Percentiles rank a stretch among this genome's conserved stretches.
Evolutionary conservation across 2,329 filamentous ascomycete species (phyloP).

Genomic region (Verticillium isaacii): DNA sequence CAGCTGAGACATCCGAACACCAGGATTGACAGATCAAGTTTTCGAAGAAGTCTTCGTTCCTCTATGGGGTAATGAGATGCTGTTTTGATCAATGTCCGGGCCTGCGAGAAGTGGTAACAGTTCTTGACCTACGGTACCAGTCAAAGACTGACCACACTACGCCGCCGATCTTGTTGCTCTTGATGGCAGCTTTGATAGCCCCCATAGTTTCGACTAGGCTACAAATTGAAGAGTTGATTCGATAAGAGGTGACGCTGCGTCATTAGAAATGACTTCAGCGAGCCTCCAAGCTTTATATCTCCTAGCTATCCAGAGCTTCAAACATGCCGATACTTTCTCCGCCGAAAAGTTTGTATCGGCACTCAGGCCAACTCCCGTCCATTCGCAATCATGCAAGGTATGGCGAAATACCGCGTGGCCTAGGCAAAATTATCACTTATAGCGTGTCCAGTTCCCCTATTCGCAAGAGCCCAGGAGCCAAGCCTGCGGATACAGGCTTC

Average conservation of each 20-base stretch:
- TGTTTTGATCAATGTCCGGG: constrained; percentile 1
- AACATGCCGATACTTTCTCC: not conserved
- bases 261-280: not conserved
- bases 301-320: not conserved
- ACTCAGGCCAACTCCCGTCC: not conserved
- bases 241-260: not conserved
- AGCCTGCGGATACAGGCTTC: not conserved
- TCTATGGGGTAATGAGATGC: constrained; percentile 19
- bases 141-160: constrained; percentile 22
- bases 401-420: not conserved
- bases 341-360: not conserved
- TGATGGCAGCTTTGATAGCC: constrained; percentile 7
- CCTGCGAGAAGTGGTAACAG: not conserved
- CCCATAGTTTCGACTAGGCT: constrained; percentile 1
- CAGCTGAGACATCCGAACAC: constrained; percentile 18
- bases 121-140: constrained; percentile 19
- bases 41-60: constrained; percentile 19
- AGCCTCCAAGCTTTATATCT: not conserved
- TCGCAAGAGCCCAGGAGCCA: not conserved
- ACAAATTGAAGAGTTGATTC: not conserved
- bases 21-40: constrained; percentile 19
- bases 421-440: not conserved
- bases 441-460: not conserved
- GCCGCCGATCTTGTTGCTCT: constrained; percentile 16
- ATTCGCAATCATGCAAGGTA: not conserved